A percentile compares a stretch with the other conserved stretches of the same genome.
phyloP scores from a whole-genome alignment of 495 filamentous ascomycete species.

The Penicillium pulvis region DNA sequence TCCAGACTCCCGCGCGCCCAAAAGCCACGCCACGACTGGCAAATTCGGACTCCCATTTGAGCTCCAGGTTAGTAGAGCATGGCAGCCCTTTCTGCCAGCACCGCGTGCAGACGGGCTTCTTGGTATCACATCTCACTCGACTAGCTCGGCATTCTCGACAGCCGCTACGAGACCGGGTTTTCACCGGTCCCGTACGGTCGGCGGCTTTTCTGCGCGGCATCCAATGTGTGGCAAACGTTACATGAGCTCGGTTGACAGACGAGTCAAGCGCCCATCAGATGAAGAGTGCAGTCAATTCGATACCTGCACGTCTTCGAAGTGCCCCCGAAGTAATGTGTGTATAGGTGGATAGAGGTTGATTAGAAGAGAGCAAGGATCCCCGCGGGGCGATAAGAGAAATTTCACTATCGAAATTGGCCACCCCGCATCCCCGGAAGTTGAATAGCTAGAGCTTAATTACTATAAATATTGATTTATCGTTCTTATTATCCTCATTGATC shows the following conservation, averaged over 20 bases:
- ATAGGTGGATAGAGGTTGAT: neutral
- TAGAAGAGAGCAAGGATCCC: neutral
- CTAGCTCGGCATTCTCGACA: constrained; percentile 48
- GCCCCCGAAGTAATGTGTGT: too few relatives aligned
- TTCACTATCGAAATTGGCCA: constrained; percentile 4
- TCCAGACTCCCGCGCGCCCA: constrained; percentile 47
- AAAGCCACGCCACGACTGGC: constrained; percentile 46
- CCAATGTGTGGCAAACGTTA: constrained; percentile 14
- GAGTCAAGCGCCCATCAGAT: constrained; percentile 2
- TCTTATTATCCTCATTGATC: too few relatives aligned
- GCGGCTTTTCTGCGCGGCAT: constrained; percentile 50
- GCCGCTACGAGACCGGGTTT: constrained; percentile 47
- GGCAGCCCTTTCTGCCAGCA: constrained; percentile 40
- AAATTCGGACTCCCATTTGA: constrained; percentile 53
- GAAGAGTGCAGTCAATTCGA: neutral
- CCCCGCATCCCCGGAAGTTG: neutral
- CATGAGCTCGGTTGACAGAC: constrained; percentile 3
- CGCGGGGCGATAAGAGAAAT: constrained; percentile 8
- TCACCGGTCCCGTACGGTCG: constrained; percentile 45
- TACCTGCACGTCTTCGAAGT: neutral
- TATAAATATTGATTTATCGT: too few relatives aligned
- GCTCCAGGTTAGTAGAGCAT: constrained; percentile 41
- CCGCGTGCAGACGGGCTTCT: constrained; percentile 44
- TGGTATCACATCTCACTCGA: constrained; percentile 47
- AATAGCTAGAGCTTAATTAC: neutral